These are phyloP conservation scores for Schizosaccharomyces lindneri DNA, from an alignment of 805 yeast genomes.

Conservation along the genomic window DNA sequence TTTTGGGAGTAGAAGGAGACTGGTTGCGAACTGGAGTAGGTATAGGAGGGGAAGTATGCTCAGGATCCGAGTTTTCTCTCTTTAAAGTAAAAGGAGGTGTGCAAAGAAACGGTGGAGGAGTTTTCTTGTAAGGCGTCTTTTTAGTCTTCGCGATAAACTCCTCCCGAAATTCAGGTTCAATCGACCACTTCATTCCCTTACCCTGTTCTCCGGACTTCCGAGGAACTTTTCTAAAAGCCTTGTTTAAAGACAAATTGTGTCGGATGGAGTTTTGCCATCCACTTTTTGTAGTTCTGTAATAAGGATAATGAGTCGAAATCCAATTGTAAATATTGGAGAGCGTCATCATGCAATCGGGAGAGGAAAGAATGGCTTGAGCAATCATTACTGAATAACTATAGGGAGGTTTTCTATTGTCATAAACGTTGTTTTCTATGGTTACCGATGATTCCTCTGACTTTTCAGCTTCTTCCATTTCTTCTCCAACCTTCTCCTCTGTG, in stretches of 20 bases:
- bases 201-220: conserved; percentile 92
- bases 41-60: neutral
- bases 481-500: conserved; percentile 18
- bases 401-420: conserved; percentile 69
- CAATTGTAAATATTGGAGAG: conserved; percentile 78
- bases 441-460: neutral
- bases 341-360: conserved; percentile 67
- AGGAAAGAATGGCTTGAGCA: conserved; percentile 82
- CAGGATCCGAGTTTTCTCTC: neutral
- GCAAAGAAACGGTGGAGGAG: neutral
- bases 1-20: conserved; percentile 2
- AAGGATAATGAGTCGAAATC: conserved; percentile 71
- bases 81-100: neutral
- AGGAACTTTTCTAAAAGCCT: conserved; percentile 94
- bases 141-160: conserved; percentile 21
- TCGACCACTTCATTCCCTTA: conserved; percentile 98
- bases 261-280: conserved; percentile 98
- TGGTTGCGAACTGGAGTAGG: neutral
- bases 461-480: conserved; percentile 1
- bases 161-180: conserved; percentile 55
- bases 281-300: conserved; percentile 69
- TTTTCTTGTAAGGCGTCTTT: neutral
- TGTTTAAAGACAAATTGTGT: conserved; percentile 78
- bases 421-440: neutral
- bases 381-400: conserved; percentile 95